Conservation (phyloP, 192 early-diverging fungal species). For the Coemansia sp. region DNA sequence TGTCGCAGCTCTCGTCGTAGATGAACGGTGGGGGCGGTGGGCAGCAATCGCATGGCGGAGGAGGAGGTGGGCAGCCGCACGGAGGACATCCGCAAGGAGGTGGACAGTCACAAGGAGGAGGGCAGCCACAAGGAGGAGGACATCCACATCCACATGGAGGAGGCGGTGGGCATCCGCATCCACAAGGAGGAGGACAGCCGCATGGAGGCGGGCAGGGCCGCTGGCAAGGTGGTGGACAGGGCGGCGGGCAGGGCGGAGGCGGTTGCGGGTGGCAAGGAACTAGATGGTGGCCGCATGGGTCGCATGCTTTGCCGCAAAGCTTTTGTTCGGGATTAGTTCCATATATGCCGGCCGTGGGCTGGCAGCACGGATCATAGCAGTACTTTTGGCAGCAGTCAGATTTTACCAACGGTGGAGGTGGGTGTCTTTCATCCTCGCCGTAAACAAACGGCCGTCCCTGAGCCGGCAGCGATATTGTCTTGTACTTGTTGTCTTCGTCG, state of each 20-base stretch:
- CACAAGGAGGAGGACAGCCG: constrained; percentile 13
- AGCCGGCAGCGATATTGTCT: constrained; percentile 46
- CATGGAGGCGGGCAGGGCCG: no score
- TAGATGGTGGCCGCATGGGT: constrained; percentile 17
- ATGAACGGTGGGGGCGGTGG: constrained; percentile 20
- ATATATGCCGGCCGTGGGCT: constrained; percentile 17
- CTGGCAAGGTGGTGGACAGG: neutral
- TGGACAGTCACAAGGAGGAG: constrained; percentile 11
- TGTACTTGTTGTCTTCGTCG: constrained; percentile 25
- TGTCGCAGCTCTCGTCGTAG: constrained; percentile 21
- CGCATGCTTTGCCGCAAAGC: constrained; percentile 5
- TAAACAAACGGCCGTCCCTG: constrained; percentile 38
- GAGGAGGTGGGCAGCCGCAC: constrained; percentile 7
- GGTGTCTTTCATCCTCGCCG: constrained; percentile 20
- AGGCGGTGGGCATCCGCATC: constrained; percentile 3
- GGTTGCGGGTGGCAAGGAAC: constrained; percentile 31
- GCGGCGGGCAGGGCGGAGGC: constrained; percentile 31
- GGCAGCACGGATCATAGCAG: constrained; percentile 29
- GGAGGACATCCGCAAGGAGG: constrained; percentile 17
- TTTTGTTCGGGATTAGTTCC: constrained; percentile 8
- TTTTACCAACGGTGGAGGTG: constrained; percentile 21
- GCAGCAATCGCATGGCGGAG: constrained; percentile 17
- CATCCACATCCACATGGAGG: neutral
- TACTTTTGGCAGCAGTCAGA: constrained; percentile 11
- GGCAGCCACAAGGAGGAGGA: constrained; percentile 3